phyloP scores from a whole-genome alignment of 2,329 filamentous ascomycete species.

The Sporothrix pseudoabietina region DNA sequence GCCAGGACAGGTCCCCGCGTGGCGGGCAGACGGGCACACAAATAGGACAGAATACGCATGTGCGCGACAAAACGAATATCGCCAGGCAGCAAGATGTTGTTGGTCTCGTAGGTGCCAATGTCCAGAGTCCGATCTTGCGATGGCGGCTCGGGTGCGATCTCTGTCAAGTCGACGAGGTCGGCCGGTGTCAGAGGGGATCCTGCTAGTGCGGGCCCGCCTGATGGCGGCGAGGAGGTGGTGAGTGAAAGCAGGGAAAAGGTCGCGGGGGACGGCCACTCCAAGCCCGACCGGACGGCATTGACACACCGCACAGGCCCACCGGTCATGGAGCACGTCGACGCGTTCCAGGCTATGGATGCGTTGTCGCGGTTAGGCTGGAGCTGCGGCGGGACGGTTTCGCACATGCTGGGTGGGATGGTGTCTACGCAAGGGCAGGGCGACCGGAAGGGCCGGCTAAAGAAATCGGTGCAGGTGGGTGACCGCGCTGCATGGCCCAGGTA shows the following conservation, averaged over 20 bases:
- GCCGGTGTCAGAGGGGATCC: neutral
- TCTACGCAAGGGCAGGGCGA: constrained; percentile 32
- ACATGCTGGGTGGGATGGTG: constrained; percentile 17
- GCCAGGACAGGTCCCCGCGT: constrained; percentile 32
- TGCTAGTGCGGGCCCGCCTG: neutral
- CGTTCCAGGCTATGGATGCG: constrained; percentile 32
- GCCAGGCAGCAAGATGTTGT: constrained; percentile 33
- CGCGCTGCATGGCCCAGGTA: constrained; percentile 33
- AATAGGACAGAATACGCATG: constrained; percentile 35
- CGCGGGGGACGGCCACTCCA: neutral
- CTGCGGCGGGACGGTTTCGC: constrained; percentile 30
- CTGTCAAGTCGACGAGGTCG: neutral
- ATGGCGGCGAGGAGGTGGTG: neutral
- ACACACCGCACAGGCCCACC: constrained; percentile 28
- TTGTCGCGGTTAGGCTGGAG: neutral
- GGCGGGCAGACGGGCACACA: constrained; percentile 32
- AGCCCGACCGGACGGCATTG: neutral
- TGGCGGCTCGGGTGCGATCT: neutral
- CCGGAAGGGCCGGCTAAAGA: constrained; percentile 33
- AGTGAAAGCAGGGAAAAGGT: neutral
- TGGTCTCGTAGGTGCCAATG: neutral
- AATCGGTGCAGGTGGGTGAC: constrained; percentile 31
- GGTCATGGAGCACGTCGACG: constrained; percentile 28
- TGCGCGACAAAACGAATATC: constrained; percentile 36
- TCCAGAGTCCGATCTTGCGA: neutral